Evolutionary conservation across 2,329 filamentous ascomycete genomes (phyloP).

Genomic region (Alternaria novae-zelandiae): DNA sequence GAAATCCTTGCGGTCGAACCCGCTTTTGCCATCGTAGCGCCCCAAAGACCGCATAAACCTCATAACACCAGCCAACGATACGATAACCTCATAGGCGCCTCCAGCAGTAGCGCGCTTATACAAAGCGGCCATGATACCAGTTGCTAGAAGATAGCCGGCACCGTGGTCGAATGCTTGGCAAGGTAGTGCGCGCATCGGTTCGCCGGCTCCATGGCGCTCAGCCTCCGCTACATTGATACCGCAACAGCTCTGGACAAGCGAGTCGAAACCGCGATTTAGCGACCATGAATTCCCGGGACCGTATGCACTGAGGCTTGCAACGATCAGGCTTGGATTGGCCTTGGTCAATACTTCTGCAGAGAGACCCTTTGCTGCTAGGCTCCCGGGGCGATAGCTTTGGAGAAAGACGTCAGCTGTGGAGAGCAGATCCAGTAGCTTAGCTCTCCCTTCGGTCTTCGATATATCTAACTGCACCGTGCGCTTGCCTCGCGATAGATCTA

Average conservation of each 20-base stretch:
- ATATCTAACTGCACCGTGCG: constrained; percentile 58
- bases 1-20: constrained; percentile 52
- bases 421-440: constrained; percentile 52
- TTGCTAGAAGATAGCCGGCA: constrained; percentile 61
- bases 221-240: constrained; percentile 65
- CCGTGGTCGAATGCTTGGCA: constrained; percentile 65
- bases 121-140: constrained; percentile 60
- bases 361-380: constrained; percentile 54
- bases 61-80: constrained; percentile 63
- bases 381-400: constrained; percentile 60
- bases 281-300: constrained; percentile 57
- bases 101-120: constrained; percentile 55
- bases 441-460: constrained; percentile 49
- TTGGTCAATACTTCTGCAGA: constrained; percentile 47
- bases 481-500: constrained; percentile 57
- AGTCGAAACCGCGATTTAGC: constrained; percentile 61
- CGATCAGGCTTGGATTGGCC: constrained; percentile 55
- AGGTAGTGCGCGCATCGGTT: constrained; percentile 54
- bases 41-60: constrained; percentile 64
- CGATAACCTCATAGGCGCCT: constrained; percentile 60
- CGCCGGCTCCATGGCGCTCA: constrained; percentile 50
- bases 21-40: constrained; percentile 53
- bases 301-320: constrained; percentile 62
- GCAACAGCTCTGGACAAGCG: constrained; percentile 61
- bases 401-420: constrained; percentile 61